Percentiles rank a stretch among this genome's conserved stretches.
phyloP scores from a whole-genome alignment of 345 rosid species.

The Camelina sativa region DNA sequence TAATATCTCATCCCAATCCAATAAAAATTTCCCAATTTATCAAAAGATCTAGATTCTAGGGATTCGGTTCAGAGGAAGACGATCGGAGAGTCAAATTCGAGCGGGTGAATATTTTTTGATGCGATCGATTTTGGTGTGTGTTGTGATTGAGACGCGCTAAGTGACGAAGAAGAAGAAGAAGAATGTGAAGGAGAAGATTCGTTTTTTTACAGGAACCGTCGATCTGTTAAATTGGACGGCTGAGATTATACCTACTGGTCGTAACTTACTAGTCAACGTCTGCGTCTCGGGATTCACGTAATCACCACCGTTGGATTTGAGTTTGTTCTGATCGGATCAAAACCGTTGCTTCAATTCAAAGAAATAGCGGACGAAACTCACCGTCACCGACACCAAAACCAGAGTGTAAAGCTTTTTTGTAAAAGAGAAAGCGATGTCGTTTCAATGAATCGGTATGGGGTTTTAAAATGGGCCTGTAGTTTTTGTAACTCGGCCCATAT shows the following conservation, averaged over 20 bases:
- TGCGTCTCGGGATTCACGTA: slow-evolving; percentile 19
- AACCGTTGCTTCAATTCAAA: slow-evolving; percentile 39
- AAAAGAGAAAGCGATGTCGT: background rate
- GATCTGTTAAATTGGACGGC: slow-evolving; percentile 29
- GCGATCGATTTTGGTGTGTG: slow-evolving; percentile 18
- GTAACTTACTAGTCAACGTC: slow-evolving; percentile 30
- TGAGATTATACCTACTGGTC: slow-evolving; percentile 18
- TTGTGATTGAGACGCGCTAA: background rate
- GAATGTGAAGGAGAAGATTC: slow-evolving; percentile 24
- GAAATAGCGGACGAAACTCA: slow-evolving; percentile 37
- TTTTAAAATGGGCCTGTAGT: background rate
- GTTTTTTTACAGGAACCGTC: slow-evolving; percentile 8
- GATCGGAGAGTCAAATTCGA: slow-evolving; percentile 42
- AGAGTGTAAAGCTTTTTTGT: background rate
- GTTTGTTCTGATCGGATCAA: slow-evolving; percentile 9
- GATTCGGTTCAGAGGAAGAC: slow-evolving; percentile 30
- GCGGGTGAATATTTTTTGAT: slow-evolving; percentile 15
- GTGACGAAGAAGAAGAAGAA: background rate
- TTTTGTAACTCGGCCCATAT: background rate
- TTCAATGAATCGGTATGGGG: background rate
- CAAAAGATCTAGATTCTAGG: slow-evolving; percentile 9
- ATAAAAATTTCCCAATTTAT: background rate
- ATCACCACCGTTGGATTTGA: slow-evolving; percentile 40
- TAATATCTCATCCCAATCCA: slow-evolving; percentile 18
- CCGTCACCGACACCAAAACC: slow-evolving; percentile 33